Conservation (phyloP, 371 early-diverging fungal genomes). For the Sporodiniella umbellata region DNA sequence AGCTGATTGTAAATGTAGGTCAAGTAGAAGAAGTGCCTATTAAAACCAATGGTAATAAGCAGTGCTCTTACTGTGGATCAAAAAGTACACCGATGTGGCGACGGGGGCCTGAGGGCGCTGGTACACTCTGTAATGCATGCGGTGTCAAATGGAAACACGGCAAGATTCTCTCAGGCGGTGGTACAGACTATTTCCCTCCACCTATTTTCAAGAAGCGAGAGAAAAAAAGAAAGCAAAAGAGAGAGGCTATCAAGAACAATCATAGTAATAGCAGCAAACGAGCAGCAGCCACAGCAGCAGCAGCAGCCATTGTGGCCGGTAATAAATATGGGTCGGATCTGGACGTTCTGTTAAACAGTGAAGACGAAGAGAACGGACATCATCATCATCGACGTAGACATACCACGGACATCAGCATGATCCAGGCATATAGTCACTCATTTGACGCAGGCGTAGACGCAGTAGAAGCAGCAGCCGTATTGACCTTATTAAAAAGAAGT, state of each 20-base stretch:
- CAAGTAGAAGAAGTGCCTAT: not conserved
- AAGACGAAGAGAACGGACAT: not conserved
- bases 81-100: slow-evolving; percentile 90
- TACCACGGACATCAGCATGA: slow-evolving; percentile 5
- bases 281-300: not conserved
- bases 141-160: slow-evolving; percentile 88
- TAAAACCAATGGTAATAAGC: slow-evolving; percentile 22
- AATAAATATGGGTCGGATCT: not conserved
- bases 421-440: slow-evolving; percentile 1
- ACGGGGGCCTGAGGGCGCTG: slow-evolving; percentile 77
- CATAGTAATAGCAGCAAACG: not conserved
- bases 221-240: not conserved
- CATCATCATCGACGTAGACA: slow-evolving; percentile 3
- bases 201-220: slow-evolving; percentile 11
- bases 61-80: slow-evolving; percentile 78
- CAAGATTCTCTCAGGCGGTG: slow-evolving; percentile 48
- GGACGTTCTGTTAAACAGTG: not conserved
- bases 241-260: not conserved
- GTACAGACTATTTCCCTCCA: not conserved
- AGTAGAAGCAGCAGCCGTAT: slow-evolving; percentile 42
- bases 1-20: not conserved
- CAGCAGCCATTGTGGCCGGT: not conserved
- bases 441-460: slow-evolving; percentile 32
- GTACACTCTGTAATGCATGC: slow-evolving; percentile 87
- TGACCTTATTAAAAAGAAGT: slow-evolving; percentile 38